phyloP scores from a whole-genome alignment of 352 stramenopile genomes.

The Phytophthora tubulina region DNA sequence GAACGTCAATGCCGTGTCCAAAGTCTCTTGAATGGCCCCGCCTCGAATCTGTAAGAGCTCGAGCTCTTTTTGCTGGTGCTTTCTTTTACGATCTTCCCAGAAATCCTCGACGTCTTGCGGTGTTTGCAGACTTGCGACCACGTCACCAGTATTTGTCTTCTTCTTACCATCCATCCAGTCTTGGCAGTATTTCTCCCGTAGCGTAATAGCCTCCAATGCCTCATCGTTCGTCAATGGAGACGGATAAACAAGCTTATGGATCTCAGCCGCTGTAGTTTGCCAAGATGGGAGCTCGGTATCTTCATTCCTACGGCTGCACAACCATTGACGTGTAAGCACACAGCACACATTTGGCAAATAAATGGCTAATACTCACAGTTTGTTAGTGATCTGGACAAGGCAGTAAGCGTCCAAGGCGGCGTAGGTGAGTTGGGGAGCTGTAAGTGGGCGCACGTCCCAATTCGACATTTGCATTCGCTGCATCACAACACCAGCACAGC shows the following conservation, averaged over 20 bases:
- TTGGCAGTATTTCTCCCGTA: constrained; percentile 44
- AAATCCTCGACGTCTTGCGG: constrained; percentile 42
- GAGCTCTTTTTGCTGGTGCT: constrained; percentile 27
- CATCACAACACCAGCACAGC: constrained; percentile 8
- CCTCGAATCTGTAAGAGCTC: neutral
- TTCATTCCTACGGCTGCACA: constrained; percentile 16
- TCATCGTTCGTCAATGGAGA: constrained; percentile 37
- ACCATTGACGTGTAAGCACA: constrained; percentile 2
- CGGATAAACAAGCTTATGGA: constrained; percentile 37
- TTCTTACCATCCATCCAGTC: constrained; percentile 37
- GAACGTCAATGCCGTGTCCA: constrained; percentile 46
- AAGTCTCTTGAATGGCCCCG: neutral
- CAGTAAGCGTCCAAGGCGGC: constrained; percentile 73
- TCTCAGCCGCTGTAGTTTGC: constrained; percentile 30
- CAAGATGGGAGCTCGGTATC: constrained; percentile 34
- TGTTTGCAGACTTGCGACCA: constrained; percentile 38
- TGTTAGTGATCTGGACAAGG: constrained; percentile 61
- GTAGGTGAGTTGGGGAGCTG: constrained; percentile 57
- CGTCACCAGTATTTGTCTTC: constrained; percentile 2
- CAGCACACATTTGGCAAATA: neutral
- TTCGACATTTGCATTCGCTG: constrained; percentile 81
- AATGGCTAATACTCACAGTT: constrained; percentile 46
- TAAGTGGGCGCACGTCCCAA: constrained; percentile 70
- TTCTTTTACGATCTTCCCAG: constrained; percentile 44
- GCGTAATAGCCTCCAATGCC: constrained; percentile 31